A percentile compares a stretch with the other conserved stretches of the same genome.
Conservation (phyloP, 495 filamentous ascomycete species). For the Neohortaea acidophila region DNA sequence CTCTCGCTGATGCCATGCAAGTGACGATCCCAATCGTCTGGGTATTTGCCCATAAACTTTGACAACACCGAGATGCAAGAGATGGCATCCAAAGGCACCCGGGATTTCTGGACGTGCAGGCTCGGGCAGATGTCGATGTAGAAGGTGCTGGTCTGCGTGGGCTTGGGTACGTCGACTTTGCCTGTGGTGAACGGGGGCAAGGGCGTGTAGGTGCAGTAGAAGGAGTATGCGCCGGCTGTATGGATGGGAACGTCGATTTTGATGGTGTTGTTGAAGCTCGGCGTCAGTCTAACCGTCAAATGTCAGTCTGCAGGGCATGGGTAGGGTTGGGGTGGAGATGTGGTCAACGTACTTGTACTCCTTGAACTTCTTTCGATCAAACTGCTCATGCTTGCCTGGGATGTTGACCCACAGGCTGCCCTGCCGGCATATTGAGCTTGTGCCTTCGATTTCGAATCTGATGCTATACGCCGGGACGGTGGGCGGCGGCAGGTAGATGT, state of each 20-base stretch:
- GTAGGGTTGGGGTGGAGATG: slow-evolving; percentile 6
- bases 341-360: slow-evolving; percentile 86
- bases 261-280: slow-evolving; percentile 83
- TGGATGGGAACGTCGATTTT: slow-evolving; percentile 76
- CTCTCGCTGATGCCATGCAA: slow-evolving; percentile 70
- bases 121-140: slow-evolving; percentile 87
- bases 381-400: slow-evolving; percentile 56
- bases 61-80: slow-evolving; percentile 90
- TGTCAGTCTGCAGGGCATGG: not conserved
- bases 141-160: slow-evolving; percentile 55
- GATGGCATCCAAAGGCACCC: slow-evolving; percentile 67
- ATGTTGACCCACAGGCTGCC: slow-evolving; percentile 95
- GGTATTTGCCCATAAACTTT: slow-evolving; percentile 93
- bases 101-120: slow-evolving; percentile 52
- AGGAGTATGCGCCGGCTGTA: slow-evolving; percentile 80
- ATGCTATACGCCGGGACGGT: slow-evolving; percentile 55
- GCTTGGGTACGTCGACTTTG: slow-evolving; percentile 32
- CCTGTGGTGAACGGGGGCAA: slow-evolving; percentile 61
- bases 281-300: slow-evolving; percentile 49
- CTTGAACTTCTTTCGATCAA: slow-evolving; percentile 60
- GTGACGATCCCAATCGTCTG: slow-evolving; percentile 75
- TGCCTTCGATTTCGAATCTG: slow-evolving; percentile 87
- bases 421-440: slow-evolving; percentile 84
- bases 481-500: slow-evolving; percentile 78
- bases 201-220: slow-evolving; percentile 84